Evolutionary conservation across 192 early-diverging fungal genomes (phyloP).

Genomic region (Coemansia sp.): DNA sequence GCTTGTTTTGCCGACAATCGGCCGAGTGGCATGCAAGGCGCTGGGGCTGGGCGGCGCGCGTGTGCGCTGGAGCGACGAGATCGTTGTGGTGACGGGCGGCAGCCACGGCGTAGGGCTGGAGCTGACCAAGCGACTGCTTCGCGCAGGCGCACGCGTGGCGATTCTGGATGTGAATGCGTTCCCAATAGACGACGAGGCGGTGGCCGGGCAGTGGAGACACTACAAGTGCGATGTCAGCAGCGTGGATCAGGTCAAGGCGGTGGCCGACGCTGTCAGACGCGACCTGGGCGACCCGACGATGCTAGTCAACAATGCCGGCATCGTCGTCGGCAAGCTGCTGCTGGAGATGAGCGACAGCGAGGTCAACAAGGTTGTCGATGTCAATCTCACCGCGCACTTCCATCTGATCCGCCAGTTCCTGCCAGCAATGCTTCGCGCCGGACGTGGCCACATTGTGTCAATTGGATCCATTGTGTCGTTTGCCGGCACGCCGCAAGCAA

Average conservation of each 20-base stretch:
- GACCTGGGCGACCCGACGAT: conserved; percentile 75
- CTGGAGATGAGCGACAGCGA: conserved; percentile 63
- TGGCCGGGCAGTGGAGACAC: conserved; percentile 21
- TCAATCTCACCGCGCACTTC: conserved; percentile 75
- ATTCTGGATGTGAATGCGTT: conserved; percentile 43
- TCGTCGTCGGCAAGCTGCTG: conserved; percentile 64
- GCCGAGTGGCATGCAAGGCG: conserved; percentile 15
- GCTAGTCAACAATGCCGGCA: conserved; percentile 81
- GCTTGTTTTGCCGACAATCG: conserved; percentile 24
- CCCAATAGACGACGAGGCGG: conserved; percentile 18
- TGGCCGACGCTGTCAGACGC: conserved; percentile 23
- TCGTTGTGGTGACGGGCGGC: conserved; percentile 47
- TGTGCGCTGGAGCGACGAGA: conserved; percentile 35
- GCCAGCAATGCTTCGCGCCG: conserved; percentile 68
- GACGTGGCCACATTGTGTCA: conserved; percentile 78
- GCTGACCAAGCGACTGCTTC: conserved; percentile 31
- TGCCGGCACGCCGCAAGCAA: conserved; percentile 57
- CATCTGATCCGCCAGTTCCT: conserved; percentile 75
- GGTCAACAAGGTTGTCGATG: conserved; percentile 64
- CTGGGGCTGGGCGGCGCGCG: conserved; percentile 7
- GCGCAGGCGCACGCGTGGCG: conserved; percentile 38
- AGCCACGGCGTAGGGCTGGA: conserved; percentile 47
- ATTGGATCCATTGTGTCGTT: conserved; percentile 42
- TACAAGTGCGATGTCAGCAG: conserved; percentile 46
- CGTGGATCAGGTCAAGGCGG: conserved; percentile 26